phyloP scores from a whole-genome alignment of 768 basidiomycete species.

The Cyclocybe cylindracea region DNA sequence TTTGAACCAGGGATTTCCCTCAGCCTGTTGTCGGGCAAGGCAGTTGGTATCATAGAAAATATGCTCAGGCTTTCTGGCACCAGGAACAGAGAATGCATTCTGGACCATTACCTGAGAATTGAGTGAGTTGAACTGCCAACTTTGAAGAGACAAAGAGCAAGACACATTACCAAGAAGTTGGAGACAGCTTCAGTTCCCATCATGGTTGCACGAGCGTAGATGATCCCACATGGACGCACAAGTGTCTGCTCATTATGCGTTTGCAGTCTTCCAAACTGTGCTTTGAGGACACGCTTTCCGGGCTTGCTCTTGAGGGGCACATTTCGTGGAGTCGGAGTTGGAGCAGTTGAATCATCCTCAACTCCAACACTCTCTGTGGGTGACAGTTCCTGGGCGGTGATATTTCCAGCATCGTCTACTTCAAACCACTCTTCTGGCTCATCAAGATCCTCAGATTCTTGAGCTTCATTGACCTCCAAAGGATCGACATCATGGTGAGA shows the following conservation, averaged over 20 bases:
- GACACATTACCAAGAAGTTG: constrained; percentile 12
- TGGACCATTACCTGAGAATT: constrained; percentile 15
- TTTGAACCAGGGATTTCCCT: constrained; percentile 9
- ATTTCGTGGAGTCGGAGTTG: too few species aligned
- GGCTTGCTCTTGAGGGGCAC: constrained; percentile 4
- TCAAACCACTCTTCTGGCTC: too few species aligned
- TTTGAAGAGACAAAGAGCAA: too few species aligned
- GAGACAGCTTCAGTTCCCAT: constrained; percentile 12
- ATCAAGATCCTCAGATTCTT: too few species aligned
- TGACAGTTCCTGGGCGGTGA: too few species aligned
- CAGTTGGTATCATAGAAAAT: constrained; percentile 19
- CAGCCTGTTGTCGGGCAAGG: constrained; percentile 8
- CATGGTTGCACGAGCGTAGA: constrained; percentile 15
- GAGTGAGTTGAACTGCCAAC: too few species aligned
- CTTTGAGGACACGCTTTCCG: constrained; percentile 7
- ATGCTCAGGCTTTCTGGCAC: constrained; percentile 24
- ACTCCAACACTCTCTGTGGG: too few species aligned
- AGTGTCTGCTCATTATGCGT: constrained; percentile 19
- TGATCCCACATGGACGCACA: constrained; percentile 14
- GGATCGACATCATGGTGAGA: too few species aligned
- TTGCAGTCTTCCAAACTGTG: constrained; percentile 7
- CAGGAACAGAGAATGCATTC: constrained; percentile 22
- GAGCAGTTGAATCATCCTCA: too few species aligned
- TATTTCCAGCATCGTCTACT: too few species aligned
- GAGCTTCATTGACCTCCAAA: too few species aligned